Percentiles rank a stretch among this genome's conserved stretches.
These are phyloP conservation scores for Eutypa lata DNA, from an alignment of 2,329 filamentous ascomycete species.

Conservation along the genomic window DNA sequence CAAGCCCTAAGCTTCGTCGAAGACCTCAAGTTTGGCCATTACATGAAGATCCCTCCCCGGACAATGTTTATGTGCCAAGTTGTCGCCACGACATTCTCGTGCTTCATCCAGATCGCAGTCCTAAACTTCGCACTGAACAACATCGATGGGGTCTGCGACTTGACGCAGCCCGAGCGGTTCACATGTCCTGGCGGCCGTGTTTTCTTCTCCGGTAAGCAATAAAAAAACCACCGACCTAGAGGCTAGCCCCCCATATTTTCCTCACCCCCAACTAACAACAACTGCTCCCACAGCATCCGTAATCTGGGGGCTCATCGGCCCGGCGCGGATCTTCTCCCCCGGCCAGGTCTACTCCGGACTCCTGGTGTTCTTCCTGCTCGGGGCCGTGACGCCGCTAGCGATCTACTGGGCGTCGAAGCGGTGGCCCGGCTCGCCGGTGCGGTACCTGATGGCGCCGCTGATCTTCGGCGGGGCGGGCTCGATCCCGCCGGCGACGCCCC, in stretches of 20 bases:
- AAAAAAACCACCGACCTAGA: background rate
- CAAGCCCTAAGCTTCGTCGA: slow-evolving; percentile 63
- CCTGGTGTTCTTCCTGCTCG: slow-evolving; percentile 57
- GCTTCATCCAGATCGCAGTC: slow-evolving; percentile 63
- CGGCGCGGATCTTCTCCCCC: slow-evolving; percentile 60
- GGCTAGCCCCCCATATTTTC: background rate
- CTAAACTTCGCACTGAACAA: slow-evolving; percentile 58
- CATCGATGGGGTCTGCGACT: slow-evolving; percentile 63
- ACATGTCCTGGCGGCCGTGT: slow-evolving; percentile 62
- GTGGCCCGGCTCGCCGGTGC: slow-evolving; percentile 48
- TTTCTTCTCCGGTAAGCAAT: slow-evolving; percentile 55
- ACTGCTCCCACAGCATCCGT: slow-evolving; percentile 46
- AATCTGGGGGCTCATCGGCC: slow-evolving; percentile 66
- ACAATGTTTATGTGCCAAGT: slow-evolving; percentile 67
- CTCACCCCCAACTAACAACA: background rate
- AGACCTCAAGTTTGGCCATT: slow-evolving; percentile 69
- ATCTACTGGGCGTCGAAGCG: slow-evolving; percentile 49
- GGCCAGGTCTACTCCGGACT: slow-evolving; percentile 60
- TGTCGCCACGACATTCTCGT: slow-evolving; percentile 63
- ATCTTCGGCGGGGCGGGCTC: slow-evolving; percentile 58
- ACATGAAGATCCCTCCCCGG: slow-evolving; percentile 68
- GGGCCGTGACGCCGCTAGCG: slow-evolving; percentile 49
- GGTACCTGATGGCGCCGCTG: slow-evolving; percentile 58
- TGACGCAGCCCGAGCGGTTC: slow-evolving; percentile 55
- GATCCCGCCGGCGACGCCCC: slow-evolving; percentile 65